Percentiles rank a stretch among this genome's conserved stretches.
phyloP scores from a whole-genome alignment of 2,329 filamentous ascomycete genomes.

The Nemania serpens region DNA sequence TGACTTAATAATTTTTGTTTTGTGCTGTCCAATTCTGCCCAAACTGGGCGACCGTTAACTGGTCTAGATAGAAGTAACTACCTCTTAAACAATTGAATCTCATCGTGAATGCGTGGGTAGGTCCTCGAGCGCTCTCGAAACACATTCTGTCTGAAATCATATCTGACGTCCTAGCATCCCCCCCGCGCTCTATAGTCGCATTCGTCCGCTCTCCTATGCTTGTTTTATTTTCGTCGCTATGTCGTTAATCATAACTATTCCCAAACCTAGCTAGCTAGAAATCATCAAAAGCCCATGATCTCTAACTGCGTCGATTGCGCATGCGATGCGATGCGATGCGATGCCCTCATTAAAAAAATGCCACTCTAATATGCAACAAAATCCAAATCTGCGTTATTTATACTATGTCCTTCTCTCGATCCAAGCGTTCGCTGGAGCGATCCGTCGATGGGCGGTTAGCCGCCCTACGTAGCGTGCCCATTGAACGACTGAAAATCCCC shows the following conservation, averaged over 20 bases:
- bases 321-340: neutral
- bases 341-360: neutral
- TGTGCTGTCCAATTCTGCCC: too few relatives aligned
- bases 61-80: too few relatives aligned
- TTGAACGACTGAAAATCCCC: conserved; percentile 31
- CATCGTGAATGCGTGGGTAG: too few relatives aligned
- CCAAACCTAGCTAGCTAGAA: neutral
- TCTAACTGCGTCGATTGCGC: neutral
- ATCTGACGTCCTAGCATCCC: neutral
- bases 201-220: neutral
- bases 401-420: conserved; percentile 36
- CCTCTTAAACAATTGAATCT: too few relatives aligned
- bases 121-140: neutral
- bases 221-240: conserved; percentile 6
- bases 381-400: conserved; percentile 6
- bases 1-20: neutral
- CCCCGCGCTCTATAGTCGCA: neutral
- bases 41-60: too few relatives aligned
- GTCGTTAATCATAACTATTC: conserved; percentile 18
- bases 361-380: neutral
- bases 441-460: conserved; percentile 17
- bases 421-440: conserved; percentile 9
- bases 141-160: neutral
- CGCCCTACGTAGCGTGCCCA: conserved; percentile 30
- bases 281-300: neutral